Evolutionary conservation across 148 eudicot species (phyloP), one percentile per base, ranked within the genome.

Genomic region (Cornus kousa): DNA sequence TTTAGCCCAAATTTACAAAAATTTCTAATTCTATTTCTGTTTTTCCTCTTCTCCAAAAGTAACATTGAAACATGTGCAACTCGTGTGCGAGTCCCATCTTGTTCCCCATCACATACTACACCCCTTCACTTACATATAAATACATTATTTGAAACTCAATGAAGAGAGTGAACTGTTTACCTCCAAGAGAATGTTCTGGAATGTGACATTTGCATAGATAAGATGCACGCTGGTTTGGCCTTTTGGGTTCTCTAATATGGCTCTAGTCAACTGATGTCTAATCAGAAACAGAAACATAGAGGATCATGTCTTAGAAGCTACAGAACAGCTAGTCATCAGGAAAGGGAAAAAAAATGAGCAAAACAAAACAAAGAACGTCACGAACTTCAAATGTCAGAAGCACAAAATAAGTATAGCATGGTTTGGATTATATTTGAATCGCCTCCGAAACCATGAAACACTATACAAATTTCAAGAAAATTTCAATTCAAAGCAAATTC

Each of bases 191-290:
- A 87, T 87, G 80, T 84, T 87, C 77, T 87, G 62, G 20, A 72
- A 75, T 70, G 87, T 84, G n/a, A 31, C 67, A 82, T 87, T 84
- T 48, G 87, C 84, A 72, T 67, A 87, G n/a, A 87, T 80, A 32
- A 87, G 87, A 75, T 75, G 71, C 28, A 87, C 72, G 57, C 74
- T 80, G 17, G 89, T 82, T 70, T 68, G 69, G 86, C 84, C 89
- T 78, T 84, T 87, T 7, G 86, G 87, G 59, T 87, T 87, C 76
- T 82, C 86, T 57, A 87, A 70, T 62, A 87, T 82, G 68, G 89
- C 89, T 76, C 83, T 84, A 1, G 71, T 77, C 46, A 87, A 43
- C 89, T 87, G 74, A 74, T 23, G 43, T 22, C 40, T 32, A 77
- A 0, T 40, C 37, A 62, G 50, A 48, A 22, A 74, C 39, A 74